A percentile compares a stretch with the other conserved stretches of the same genome.
These are phyloP conservation scores for Polytolypa hystricis DNA, from an alignment of 2,329 filamentous ascomycete genomes.

Conservation along the genomic window DNA sequence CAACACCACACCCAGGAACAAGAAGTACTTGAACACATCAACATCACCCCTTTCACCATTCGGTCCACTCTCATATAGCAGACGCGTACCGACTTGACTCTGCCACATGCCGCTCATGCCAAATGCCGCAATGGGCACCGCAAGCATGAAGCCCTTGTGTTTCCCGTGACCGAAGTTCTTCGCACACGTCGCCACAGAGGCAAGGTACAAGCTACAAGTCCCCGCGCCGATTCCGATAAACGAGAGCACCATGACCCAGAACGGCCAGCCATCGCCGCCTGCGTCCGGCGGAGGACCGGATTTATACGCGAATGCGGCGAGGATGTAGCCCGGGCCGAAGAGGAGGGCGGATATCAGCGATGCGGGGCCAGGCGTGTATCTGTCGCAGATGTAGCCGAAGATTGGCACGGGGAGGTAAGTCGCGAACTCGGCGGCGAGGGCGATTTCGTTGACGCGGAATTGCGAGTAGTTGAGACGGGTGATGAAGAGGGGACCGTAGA, in stretches of 20 bases:
- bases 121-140: slow-evolving; percentile 82
- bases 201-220: slow-evolving; percentile 81
- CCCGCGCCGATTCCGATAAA: slow-evolving; percentile 75
- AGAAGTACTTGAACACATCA: slow-evolving; percentile 74
- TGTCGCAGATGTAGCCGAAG: slow-evolving; percentile 85
- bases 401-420: slow-evolving; percentile 88
- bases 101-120: slow-evolving; percentile 93
- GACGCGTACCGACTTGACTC: slow-evolving; percentile 70
- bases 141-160: slow-evolving; percentile 78
- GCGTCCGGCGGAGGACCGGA: slow-evolving; percentile 43
- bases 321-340: slow-evolving; percentile 70
- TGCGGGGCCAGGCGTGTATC: slow-evolving; percentile 67
- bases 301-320: slow-evolving; percentile 69
- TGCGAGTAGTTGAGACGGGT: slow-evolving; percentile 78
- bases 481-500: slow-evolving; percentile 87
- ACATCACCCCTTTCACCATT: slow-evolving; percentile 53
- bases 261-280: slow-evolving; percentile 53
- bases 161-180: slow-evolving; percentile 94
- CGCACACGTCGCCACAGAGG: slow-evolving; percentile 84
- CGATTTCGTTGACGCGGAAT: slow-evolving; percentile 80
- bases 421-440: slow-evolving; percentile 74
- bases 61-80: slow-evolving; percentile 59
- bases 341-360: slow-evolving; percentile 60
- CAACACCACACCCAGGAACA: slow-evolving; percentile 69
- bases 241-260: slow-evolving; percentile 71